Evolutionary conservation across 768 basidiomycete genomes (phyloP), one percentile per base, ranked within the genome.

Genomic region (Hericium erinaceus): DNA sequence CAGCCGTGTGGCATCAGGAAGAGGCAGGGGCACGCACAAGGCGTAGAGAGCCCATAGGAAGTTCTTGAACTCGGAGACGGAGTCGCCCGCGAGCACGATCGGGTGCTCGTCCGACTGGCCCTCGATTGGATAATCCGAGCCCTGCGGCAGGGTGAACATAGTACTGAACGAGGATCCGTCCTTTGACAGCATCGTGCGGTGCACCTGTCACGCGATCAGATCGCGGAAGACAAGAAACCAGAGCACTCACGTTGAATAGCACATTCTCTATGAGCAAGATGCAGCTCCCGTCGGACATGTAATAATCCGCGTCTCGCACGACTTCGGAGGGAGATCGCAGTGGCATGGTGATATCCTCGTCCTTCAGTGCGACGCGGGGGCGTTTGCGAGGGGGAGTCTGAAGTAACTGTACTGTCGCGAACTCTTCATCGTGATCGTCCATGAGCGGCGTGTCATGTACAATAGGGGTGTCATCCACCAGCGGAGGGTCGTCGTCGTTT

Each of bases 21-120:
- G 16, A 55, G 40, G 11, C 12, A 11, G 39, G 26, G 26, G 28
- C 44, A 67, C 85, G 70, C 64, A 88, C 87, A 85, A 65, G 7
- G 87, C 85, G 64, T 90, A 89, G n/a, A 89, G 69, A 1, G 82
- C 81, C 84, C 84, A 87, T 37, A 91, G 76, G 63, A 91, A 86
- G 66, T 84, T 78, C 52, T 79, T 77, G 65, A 91, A 90, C 67
- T 89, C 85, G 3, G 76, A 69, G 9, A 78, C 75, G 0, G 79
- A 80, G 59, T 89, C 85, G 0, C 87, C 87, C 2, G 69, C 68
- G 37, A 90, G 74, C 33, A 80, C 60, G 39, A 91, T 79, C 1
- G 89, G 87, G 57, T 80, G 78, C 24, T 78, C 77, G 64, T 90
- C 88, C 9, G 80, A 81, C 15, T 65, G 67, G 3, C 89, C 89